Base-by-base conservation (phyloP, 352 stramenopile species). In the Plasmopara halstedii region DNA sequence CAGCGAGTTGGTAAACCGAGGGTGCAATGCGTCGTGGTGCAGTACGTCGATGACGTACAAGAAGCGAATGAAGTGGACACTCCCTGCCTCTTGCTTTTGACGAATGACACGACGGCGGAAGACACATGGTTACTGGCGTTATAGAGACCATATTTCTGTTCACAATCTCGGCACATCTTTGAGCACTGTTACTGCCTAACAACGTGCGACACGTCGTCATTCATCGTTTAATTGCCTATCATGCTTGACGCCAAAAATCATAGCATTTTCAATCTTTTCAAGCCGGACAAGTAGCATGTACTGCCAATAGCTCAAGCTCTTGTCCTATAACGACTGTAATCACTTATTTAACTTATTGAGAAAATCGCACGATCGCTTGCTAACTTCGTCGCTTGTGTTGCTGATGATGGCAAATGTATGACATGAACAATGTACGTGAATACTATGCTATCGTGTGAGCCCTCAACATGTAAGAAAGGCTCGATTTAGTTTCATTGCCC, bases 41-140 rank as follows among this genome's bases (percentile, higher is more conserved):
- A 38, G 38, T 46, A 20, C 3, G 41, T 50, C 54, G 58, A 44
- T 63, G 36, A 33, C n/a, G 15, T 22, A 42, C 42, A 31, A 6
- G 6, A 31, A 31, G 26, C 39, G 26, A 37, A 39, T 43, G 43
- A 29, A 46, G 39, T 33, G 45, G 45, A 36, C 42, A 35, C 23
- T 48, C 57, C 50, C 19, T 61, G 36, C 36, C 26, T 25, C 19
- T 6, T 18, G 46, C 42, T 52, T 52, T 67, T 67, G 35, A 23
- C 39, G 35, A 67, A 67, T 67, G 53, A 52, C 44, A 57, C 47
- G 32, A 57, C 41, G 53, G 53, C 31, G 53, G 53, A 67, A 67
- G 44, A 56, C 48, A 25, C 38, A 46, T 19, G 35, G 26, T 53
- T 42, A 32, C 43, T 62, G 19, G 31, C 13, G 7, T 8, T 14